phyloP scores from a whole-genome alignment of 2,329 filamentous ascomycete species.

The Penicillium oxalicum region DNA sequence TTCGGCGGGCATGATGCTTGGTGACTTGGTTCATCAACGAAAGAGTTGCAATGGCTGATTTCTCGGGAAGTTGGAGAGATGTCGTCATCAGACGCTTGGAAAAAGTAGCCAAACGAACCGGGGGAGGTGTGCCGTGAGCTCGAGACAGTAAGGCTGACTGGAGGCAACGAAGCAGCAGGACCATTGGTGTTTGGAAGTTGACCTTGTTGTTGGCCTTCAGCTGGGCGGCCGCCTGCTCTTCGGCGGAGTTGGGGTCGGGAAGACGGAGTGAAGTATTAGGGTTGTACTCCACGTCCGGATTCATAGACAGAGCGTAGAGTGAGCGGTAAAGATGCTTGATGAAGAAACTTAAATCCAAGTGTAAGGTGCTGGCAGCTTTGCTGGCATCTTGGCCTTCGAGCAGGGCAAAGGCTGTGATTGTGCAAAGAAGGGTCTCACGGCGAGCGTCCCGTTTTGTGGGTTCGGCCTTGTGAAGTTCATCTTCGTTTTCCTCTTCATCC shows the following conservation, averaged over 20 bases:
- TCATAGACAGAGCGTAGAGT: conserved; percentile 69
- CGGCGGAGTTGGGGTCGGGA: conserved; percentile 55
- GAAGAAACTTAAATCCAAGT: conserved; percentile 92
- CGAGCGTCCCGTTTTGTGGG: conserved; percentile 63
- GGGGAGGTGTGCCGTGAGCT: conserved; percentile 69
- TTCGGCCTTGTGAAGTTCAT: conserved; percentile 43
- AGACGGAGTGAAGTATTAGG: conserved; percentile 67
- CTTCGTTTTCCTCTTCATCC: conserved; percentile 27
- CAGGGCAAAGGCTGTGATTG: conserved; percentile 92
- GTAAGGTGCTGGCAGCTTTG: conserved; percentile 72
- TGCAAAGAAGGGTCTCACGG: conserved; percentile 85
- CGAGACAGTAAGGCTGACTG: conserved; percentile 73
- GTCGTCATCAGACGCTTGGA: conserved; percentile 81
- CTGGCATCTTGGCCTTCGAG: conserved; percentile 88
- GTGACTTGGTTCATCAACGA: conserved; percentile 71
- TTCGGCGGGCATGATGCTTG: conserved; percentile 74
- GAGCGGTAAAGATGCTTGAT: conserved; percentile 87
- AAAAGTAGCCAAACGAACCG: conserved; percentile 82
- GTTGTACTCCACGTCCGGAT: conserved; percentile 77
- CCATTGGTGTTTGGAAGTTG: conserved; percentile 91
- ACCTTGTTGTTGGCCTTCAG: conserved; percentile 59
- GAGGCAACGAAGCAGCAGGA: conserved; percentile 81
- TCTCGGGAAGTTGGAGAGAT: conserved; percentile 82
- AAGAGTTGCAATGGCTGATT: conserved; percentile 73
- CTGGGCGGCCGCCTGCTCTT: conserved; percentile 28